Base-by-base conservation (phyloP, 1,139 yeast genomes). In the Eremothecium gossypii region DNA sequence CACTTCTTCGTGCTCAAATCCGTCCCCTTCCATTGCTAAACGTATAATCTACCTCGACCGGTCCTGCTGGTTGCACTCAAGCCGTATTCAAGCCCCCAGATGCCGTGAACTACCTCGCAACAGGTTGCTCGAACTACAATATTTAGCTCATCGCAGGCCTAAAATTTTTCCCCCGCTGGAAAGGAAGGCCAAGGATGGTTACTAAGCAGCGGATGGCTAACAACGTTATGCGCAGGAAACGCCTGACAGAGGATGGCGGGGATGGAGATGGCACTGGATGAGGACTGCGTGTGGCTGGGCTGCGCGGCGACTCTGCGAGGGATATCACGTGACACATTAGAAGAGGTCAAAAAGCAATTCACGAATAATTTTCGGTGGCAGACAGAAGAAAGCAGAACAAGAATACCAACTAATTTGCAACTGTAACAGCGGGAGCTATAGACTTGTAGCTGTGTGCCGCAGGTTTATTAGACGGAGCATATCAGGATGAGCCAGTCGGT, bases 401-500 rank as follows among this genome's bases (percentile, higher is more conserved):
- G 33, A 38, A 38, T 36, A 27, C 30, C 34, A n/a, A 17, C 23
- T 26, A 32, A 32, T 26, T 17, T 26, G 23, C 17, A 20, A n/a
- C 23, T 32, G 17, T 12, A 32, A n/a, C 14, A 32, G 13, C 11
- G 23, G 23, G 23, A 17, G 23, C 23, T 17, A 17, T 17, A 17
- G 23, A 17, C 23, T 17, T 17, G 23, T 17, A 17, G 23, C 23
- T 17, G 23, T 17, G 23, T 17, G 23, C 23, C 23, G 23, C 23
- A 17, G 23, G 23, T 17, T 17, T 17, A 17, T 6, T 17, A 17
- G 23, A 17, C 23, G 23, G 23, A 17, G 23, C 6, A 17, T 17
- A 17, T 17, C 20, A 32, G 20, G 30, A 44, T 43, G 44, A 39
- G 42, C 38, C 47, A 39, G 28, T 46, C 49, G 20, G 51, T 51